phyloP scores from a whole-genome alignment of 2,329 filamentous ascomycete species.

The Paraphoma chrysanthemicola region DNA sequence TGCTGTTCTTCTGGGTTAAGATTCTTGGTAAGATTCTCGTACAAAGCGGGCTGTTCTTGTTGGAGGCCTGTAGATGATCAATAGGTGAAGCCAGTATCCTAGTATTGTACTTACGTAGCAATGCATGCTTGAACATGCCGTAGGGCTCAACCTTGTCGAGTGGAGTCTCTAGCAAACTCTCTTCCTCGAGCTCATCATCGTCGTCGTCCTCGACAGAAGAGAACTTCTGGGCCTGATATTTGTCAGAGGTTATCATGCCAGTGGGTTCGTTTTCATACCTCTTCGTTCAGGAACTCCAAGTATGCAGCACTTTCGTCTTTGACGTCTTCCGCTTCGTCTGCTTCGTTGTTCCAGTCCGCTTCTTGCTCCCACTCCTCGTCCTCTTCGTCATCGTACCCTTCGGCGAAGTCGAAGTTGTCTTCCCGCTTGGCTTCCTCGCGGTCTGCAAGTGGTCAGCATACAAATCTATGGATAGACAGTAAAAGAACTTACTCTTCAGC shows the following conservation, averaged over 20 bases:
- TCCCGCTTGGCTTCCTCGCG: constrained; percentile 89
- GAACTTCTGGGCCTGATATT: constrained; percentile 77
- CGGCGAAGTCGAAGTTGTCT: constrained; percentile 78
- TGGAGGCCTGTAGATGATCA: constrained; percentile 73
- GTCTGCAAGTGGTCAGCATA: constrained; percentile 57
- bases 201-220: constrained; percentile 73
- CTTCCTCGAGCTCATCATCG: constrained; percentile 91
- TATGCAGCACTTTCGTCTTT: constrained; percentile 94
- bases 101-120: constrained; percentile 72
- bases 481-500: constrained; percentile 72
- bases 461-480: neutral
- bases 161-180: constrained; percentile 89
- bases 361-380: constrained; percentile 84
- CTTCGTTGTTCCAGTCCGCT: constrained; percentile 71
- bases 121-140: constrained; percentile 79
- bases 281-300: constrained; percentile 92
- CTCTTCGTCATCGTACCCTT: constrained; percentile 77
- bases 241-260: constrained; percentile 32
- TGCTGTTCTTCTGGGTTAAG: constrained; percentile 81
- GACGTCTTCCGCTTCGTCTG: constrained; percentile 70
- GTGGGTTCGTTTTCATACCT: constrained; percentile 60
- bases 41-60: constrained; percentile 89
- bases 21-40: constrained; percentile 78
- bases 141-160: constrained; percentile 97
- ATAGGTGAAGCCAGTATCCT: neutral